Base-by-base conservation (phyloP, 208 protist species). In the Trypanosoma scelopori region DNA sequence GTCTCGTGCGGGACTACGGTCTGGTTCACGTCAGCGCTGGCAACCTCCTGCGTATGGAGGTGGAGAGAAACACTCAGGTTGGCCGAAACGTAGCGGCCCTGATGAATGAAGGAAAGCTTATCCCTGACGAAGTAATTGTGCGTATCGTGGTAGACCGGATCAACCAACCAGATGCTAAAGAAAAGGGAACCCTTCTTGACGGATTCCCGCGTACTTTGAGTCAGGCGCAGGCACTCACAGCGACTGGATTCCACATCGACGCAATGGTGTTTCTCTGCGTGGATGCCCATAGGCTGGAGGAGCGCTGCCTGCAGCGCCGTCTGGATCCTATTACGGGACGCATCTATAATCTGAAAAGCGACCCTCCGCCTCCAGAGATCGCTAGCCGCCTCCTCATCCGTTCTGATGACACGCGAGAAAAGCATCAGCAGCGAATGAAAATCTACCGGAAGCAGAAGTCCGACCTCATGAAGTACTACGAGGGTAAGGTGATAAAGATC, bases 161-260 rank as follows among this genome's bases (percentile, higher is more conserved):
- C 5, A 52, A 57, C 7, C 55, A 60, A 1, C 52, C 67, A 3
- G 67, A 84, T 37, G 79, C 66, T 45, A 58, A 82, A 63, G 65
- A 78, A 45, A 46, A 68, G 37, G 84, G 87, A 23, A 92, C 89
- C 43, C 32, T 98, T 30, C 77, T 98, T 25, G 97, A 98, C 69
- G 97, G 97, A 43, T 98, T 95, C 67, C 97, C 97, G 35, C 85
- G 96, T 20, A 98, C 90, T 2, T 60, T 93, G n/a, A 51, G 62
- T 18, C 97, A 98, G 72, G 96, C 96, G 1, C 28, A 89, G 64
- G 71, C 70, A 59, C 73, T 94, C 11, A 59, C 59, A 9, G 51
- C 62, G 13, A 78, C 67, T 22, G 85, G 85, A 11, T 85, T 91
- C 61, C 46, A 72, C 27, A 77, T 94, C 32, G 85, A 92, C 65